A percentile compares a stretch with the other conserved stretches of the same genome.
Conservation (phyloP, 768 basidiomycete species). For the Auriculariales sp. region DNA sequence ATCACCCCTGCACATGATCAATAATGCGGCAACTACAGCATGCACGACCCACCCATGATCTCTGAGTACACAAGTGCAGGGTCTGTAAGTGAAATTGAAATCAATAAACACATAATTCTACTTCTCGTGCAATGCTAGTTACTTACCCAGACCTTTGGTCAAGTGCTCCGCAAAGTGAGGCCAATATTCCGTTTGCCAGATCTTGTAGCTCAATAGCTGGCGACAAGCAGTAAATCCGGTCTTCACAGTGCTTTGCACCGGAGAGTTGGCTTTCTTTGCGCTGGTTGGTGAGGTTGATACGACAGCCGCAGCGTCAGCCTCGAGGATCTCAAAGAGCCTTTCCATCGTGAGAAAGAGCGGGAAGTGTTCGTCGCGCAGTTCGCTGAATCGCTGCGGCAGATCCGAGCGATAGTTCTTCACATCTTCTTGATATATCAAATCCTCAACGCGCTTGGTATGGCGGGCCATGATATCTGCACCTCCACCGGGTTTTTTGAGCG, state of each 20-base stretch:
- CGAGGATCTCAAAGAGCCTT: slow-evolving; percentile 32
- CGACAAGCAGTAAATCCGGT: too few relatives aligned
- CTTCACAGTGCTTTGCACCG: too few relatives aligned
- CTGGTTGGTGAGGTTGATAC: too few relatives aligned
- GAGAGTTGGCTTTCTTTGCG: too few relatives aligned
- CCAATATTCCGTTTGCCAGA: slow-evolving; percentile 44
- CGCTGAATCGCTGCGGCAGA: slow-evolving; percentile 39
- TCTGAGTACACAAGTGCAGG: slow-evolving; percentile 50
- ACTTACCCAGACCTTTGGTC: slow-evolving; percentile 39
- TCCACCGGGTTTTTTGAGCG: slow-evolving; percentile 15
- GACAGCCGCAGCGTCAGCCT: slow-evolving; percentile 26
- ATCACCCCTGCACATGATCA: too few relatives aligned
- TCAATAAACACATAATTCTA: too few relatives aligned
- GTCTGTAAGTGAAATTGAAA: too few relatives aligned
- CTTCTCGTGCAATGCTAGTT: too few relatives aligned
- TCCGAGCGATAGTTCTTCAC: slow-evolving; percentile 24
- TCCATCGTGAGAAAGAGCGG: slow-evolving; percentile 59
- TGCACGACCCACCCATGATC: slow-evolving; percentile 51
- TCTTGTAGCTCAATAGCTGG: too few relatives aligned
- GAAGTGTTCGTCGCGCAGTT: slow-evolving; percentile 44
- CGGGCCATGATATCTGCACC: not conserved
- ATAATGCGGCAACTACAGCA: too few relatives aligned
- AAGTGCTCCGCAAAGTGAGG: slow-evolving; percentile 36
- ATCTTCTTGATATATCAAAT: slow-evolving; percentile 29
- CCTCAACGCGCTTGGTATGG: slow-evolving; percentile 11